Conservation (phyloP, 2,329 filamentous ascomycete genomes). For the Orbilia brochopaga region DNA sequence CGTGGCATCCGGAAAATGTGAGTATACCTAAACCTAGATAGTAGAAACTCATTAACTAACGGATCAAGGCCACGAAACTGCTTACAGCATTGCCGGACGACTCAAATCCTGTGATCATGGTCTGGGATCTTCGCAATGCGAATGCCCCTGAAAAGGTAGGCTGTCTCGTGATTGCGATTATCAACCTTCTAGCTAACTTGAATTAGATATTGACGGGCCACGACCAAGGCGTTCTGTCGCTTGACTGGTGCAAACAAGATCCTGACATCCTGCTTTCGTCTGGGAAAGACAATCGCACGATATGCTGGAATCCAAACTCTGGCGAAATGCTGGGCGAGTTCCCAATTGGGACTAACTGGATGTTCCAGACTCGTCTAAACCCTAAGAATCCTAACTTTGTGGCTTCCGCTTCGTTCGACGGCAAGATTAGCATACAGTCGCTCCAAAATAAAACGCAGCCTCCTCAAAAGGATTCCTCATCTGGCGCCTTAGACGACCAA, state of each 20-base stretch:
- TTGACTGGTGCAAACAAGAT: constrained; percentile 95
- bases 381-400: constrained; percentile 89
- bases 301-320: constrained; percentile 95
- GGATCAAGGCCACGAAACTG: constrained; percentile 76
- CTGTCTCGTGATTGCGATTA: constrained; percentile 37
- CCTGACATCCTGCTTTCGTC: constrained; percentile 86
- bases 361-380: constrained; percentile 92
- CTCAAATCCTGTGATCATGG: constrained; percentile 80
- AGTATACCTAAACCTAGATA: background rate
- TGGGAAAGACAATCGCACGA: constrained; percentile 93
- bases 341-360: constrained; percentile 98
- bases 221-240: constrained; percentile 87
- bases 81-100: constrained; percentile 91
- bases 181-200: constrained; percentile 32
- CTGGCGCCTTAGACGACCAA: constrained; percentile 79
- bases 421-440: constrained; percentile 91
- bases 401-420: constrained; percentile 95
- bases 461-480: constrained; percentile 60
- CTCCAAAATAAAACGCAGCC: constrained; percentile 78
- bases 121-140: constrained; percentile 96
- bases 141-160: constrained; percentile 79
- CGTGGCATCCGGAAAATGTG: constrained; percentile 92
- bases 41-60: constrained; percentile 45
- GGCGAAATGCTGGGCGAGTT: constrained; percentile 89
- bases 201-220: constrained; percentile 80